A percentile compares a stretch with the other conserved stretches of the same genome.
phyloP scores from a whole-genome alignment of 805 yeast genomes.

The Candida schatavii region DNA sequence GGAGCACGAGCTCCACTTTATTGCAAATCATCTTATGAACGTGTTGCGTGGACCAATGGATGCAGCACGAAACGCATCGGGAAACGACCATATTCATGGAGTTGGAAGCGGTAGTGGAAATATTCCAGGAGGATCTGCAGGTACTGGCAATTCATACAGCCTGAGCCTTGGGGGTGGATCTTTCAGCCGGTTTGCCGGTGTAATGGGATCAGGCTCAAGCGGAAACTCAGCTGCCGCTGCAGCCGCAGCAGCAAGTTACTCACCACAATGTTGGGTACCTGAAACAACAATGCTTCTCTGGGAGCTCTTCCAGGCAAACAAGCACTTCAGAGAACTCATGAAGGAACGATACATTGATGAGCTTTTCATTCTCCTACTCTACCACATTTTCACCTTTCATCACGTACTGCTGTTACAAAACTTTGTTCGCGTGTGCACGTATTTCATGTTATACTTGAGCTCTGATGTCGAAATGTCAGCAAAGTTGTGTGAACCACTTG shows the following conservation, averaged over 20 bases:
- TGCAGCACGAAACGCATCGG: constrained; percentile 5
- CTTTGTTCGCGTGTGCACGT: constrained; percentile 49
- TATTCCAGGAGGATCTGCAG: not conserved
- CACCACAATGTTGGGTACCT: constrained; percentile 45
- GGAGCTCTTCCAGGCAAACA: constrained; percentile 77
- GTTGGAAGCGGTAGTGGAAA: not conserved
- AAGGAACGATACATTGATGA: constrained; percentile 49
- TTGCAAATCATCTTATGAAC: constrained; percentile 46
- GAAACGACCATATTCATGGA: not conserved
- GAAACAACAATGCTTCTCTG: constrained; percentile 66
- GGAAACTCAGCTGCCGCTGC: constrained; percentile 2
- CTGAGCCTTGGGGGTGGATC: not conserved
- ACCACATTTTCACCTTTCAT: constrained; percentile 52
- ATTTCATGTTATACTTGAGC: constrained; percentile 50
- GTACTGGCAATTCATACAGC: not conserved
- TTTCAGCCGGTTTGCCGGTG: not conserved
- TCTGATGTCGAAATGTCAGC: constrained; percentile 37
- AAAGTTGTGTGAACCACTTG: constrained; percentile 39
- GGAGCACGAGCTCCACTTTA: constrained; percentile 50
- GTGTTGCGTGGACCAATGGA: constrained; percentile 48
- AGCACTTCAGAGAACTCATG: constrained; percentile 41
- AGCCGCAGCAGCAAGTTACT: constrained; percentile 6
- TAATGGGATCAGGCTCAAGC: not conserved
- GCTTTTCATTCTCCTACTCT: constrained; percentile 51
- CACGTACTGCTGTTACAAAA: constrained; percentile 34